Evolutionary conservation across 1,284 basidiomycete species (phyloP), one percentile per base, ranked within the genome.

Genomic region (Schizophyllum commune): DNA sequence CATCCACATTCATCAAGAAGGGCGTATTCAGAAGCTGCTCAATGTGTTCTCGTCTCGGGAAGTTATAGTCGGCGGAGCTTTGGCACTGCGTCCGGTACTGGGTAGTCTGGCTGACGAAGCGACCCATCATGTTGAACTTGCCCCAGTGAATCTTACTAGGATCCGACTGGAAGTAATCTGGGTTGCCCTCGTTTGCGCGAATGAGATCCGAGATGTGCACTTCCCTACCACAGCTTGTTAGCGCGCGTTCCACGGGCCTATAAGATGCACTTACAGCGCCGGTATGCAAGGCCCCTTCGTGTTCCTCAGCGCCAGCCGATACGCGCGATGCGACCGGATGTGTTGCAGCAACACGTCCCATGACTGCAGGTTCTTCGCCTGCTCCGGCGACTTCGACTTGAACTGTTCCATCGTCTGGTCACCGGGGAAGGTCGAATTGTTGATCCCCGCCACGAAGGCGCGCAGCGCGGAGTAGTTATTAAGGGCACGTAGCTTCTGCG

Each of bases 401-500:
- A 91, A 87, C 54, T 80, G 72, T 63, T 86, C 84, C 79, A 89
- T 84, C 1, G 87, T 83, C 63, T 82, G 81, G 68, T 91, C 89
- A 17, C 85, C 88, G 51, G 83, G 76, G 65, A 83, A 88, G 1
- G 84, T 86, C 0, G 88, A 82, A 64, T 81, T 84, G 67, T 91
- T 89, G 71, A 92, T 91, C n/a, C 90, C 90, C 34, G 89, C 89
- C 19, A 92, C 84, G 66, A 92, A 84, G 4, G 90, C 89, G 20
- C 90, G 88, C 61, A 92, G 71, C 1, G 85, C 90, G 8, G 89
- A 91, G 70, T 92, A 92, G 67, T 92, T 92, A 70, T 91, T 89
- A 53, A 88, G 69, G 8, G 77, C 77, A 52, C 90, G 83, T 55
- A 92, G 74, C 62, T 80, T 81, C 62, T 83, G 80, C 0, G 89